A percentile compares a stretch with the other conserved stretches of the same genome.
Conservation (phyloP, 495 filamentous ascomycete species). For the Thozetella sp. region DNA sequence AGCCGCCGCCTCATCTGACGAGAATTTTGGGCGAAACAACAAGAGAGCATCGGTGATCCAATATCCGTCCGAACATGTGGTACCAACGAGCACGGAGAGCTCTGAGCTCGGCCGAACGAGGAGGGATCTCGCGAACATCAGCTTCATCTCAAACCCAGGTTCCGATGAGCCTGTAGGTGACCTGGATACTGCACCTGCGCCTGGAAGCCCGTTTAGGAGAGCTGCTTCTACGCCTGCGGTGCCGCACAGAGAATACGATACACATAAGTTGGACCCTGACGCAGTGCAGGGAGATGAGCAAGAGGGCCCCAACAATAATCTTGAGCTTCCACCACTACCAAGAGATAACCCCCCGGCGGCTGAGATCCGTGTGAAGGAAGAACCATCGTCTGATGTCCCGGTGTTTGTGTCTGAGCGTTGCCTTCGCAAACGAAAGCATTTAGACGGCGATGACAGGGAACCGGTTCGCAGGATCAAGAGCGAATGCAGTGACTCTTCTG, state of each 20-base stretch:
- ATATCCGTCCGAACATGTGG: too few species aligned
- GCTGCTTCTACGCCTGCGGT: slow-evolving; percentile 3
- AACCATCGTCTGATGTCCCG: slow-evolving; percentile 44
- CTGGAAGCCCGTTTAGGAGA: background rate
- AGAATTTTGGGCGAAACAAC: background rate
- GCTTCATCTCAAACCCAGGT: slow-evolving; percentile 14
- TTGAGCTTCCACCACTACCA: slow-evolving; percentile 27
- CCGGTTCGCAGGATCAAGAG: slow-evolving; percentile 29
- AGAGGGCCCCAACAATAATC: background rate
- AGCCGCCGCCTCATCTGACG: background rate
- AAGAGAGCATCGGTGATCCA: background rate
- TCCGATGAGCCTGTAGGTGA: background rate
- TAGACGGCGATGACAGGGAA: slow-evolving; percentile 11
- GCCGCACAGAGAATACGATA: background rate
- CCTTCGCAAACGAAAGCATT: slow-evolving; percentile 40
- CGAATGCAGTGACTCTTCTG: slow-evolving; percentile 27
- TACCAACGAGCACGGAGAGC: background rate
- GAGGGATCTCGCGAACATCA: background rate
- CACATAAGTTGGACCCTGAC: slow-evolving; percentile 1
- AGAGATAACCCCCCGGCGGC: background rate
- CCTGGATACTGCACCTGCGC: background rate
- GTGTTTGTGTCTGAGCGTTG: slow-evolving; percentile 43
- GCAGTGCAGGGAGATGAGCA: background rate
- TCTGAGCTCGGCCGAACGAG: background rate
- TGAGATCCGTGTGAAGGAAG: slow-evolving; percentile 31